Percentiles rank a stretch among this genome's conserved stretches.
These are phyloP conservation scores for Heterobasidion occidentale DNA, from an alignment of 1,284 basidiomycete genomes.

Conservation along the genomic window DNA sequence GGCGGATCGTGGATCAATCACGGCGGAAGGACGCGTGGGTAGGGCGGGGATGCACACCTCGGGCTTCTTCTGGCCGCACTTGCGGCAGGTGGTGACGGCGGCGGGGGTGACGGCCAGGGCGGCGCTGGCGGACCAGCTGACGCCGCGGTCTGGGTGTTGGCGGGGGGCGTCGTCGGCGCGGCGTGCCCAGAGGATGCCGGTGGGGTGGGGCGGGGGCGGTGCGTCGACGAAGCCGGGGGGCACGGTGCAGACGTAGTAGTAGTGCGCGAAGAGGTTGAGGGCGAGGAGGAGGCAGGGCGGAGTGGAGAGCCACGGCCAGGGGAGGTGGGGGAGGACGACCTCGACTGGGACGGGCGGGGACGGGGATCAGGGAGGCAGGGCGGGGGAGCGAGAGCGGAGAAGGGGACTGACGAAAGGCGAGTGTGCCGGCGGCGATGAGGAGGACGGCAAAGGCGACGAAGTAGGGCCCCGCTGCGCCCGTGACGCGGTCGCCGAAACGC, in stretches of 20 bases:
- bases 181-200: constrained; percentile 48
- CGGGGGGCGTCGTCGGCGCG: constrained; percentile 17
- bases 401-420: constrained; percentile 73
- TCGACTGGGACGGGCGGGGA: constrained; percentile 47
- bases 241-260: constrained; percentile 78
- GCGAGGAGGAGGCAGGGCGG: constrained; percentile 71
- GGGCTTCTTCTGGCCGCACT: constrained; percentile 69
- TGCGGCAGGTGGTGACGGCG: constrained; percentile 51
- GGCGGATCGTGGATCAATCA: background rate
- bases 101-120: constrained; percentile 46
- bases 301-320: constrained; percentile 46
- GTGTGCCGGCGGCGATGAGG: constrained; percentile 59
- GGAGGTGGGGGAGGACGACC: constrained; percentile 53
- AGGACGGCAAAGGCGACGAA: constrained; percentile 77
- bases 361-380: background rate
- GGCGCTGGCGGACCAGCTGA: constrained; percentile 27
- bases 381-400: background rate
- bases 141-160: constrained; percentile 23
- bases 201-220: constrained; percentile 30
- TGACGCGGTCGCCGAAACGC: constrained; percentile 69
- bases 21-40: background rate
- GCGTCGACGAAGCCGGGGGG: constrained; percentile 68
- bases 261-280: constrained; percentile 74
- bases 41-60: constrained; percentile 48
- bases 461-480: constrained; percentile 85